Conservation (phyloP, 2,329 filamentous ascomycete species). For the Blastomyces gilchristii region DNA sequence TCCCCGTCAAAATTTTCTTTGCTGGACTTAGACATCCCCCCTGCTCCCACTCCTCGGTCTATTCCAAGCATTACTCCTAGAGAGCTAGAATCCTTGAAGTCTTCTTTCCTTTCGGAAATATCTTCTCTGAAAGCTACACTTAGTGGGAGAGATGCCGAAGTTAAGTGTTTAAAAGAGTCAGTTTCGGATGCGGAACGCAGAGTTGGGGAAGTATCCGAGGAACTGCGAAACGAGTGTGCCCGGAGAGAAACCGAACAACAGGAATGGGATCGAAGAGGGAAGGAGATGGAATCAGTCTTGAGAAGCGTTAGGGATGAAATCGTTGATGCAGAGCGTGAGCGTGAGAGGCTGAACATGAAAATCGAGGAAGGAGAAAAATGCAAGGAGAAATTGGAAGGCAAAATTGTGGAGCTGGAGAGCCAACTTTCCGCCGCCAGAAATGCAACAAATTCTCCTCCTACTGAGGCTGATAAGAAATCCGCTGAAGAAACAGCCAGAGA, state of each 20-base stretch:
- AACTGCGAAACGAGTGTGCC: conserved; percentile 65
- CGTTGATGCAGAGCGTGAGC: conserved; percentile 64
- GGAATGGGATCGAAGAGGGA: conserved; percentile 72
- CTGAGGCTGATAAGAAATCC: conserved; percentile 29
- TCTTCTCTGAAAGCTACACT: conserved; percentile 87
- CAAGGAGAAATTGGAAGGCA: conserved; percentile 37
- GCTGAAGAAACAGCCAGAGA: conserved; percentile 47
- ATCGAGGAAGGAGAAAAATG: conserved; percentile 64
- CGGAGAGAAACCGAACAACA: conserved; percentile 67
- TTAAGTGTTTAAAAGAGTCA: conserved; percentile 73
- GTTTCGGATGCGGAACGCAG: conserved; percentile 85
- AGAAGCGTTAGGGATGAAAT: conserved; percentile 74
- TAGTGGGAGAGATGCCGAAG: conserved; percentile 86
- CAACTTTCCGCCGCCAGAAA: conserved; percentile 36
- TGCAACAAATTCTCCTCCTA: conserved; percentile 26
- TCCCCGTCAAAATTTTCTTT: conserved; percentile 53
- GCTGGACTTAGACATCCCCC: conserved; percentile 87
- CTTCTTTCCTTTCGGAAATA: conserved; percentile 80
- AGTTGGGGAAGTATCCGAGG: conserved; percentile 75
- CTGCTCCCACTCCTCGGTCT: conserved; percentile 81
- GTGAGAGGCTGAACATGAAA: conserved; percentile 65
- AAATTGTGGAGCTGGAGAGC: conserved; percentile 38
- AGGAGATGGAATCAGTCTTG: conserved; percentile 76
- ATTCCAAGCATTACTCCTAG: conserved; percentile 83
- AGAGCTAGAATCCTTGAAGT: conserved; percentile 88